Percentiles rank a stretch among this genome's conserved stretches.
Conservation (phyloP, 306 rosid genomes). For the Dryas drummondii region DNA sequence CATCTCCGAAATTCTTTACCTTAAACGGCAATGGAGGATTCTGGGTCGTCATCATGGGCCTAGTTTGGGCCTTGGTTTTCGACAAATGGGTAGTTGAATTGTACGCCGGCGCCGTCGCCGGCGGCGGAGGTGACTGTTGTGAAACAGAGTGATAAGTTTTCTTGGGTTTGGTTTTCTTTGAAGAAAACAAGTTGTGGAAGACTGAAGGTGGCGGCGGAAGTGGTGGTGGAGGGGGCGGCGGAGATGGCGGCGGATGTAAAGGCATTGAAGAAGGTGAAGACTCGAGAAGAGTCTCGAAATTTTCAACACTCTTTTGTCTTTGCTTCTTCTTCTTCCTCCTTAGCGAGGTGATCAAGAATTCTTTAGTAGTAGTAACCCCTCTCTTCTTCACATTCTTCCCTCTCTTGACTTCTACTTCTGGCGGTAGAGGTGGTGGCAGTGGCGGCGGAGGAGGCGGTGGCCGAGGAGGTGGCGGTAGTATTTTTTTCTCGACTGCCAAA, state of each 20-base stretch:
- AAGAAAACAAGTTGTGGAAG: conserved; percentile 43
- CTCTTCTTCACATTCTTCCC: conserved; percentile 41
- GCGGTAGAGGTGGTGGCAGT: background rate
- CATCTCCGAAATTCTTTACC: conserved; percentile 32
- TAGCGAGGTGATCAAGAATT: conserved; percentile 40
- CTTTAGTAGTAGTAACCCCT: conserved; percentile 46
- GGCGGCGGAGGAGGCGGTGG: conserved; percentile 24
- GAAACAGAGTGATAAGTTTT: conserved; percentile 31
- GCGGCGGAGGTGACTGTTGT: conserved; percentile 14
- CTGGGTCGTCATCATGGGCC: conserved; percentile 23
- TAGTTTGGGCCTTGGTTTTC: conserved; percentile 37
- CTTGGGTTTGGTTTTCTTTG: conserved; percentile 52
- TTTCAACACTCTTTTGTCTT: conserved; percentile 60
- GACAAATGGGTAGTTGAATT: background rate
- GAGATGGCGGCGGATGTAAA: conserved; percentile 37
- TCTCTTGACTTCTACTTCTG: conserved; percentile 32
- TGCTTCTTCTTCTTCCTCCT: conserved; percentile 63
- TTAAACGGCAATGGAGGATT: conserved; percentile 29
- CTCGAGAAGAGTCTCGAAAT: conserved; percentile 40
- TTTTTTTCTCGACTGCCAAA: background rate
- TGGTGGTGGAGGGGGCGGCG: conserved; percentile 37
- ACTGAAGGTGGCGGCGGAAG: conserved; percentile 47
- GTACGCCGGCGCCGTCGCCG: background rate
- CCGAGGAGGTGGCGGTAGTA: background rate
- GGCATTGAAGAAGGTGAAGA: conserved; percentile 15